A percentile compares a stretch with the other conserved stretches of the same genome.
These are phyloP conservation scores for Trypethelium eluteriae DNA, from an alignment of 495 filamentous ascomycete genomes.

Conservation along the genomic window DNA sequence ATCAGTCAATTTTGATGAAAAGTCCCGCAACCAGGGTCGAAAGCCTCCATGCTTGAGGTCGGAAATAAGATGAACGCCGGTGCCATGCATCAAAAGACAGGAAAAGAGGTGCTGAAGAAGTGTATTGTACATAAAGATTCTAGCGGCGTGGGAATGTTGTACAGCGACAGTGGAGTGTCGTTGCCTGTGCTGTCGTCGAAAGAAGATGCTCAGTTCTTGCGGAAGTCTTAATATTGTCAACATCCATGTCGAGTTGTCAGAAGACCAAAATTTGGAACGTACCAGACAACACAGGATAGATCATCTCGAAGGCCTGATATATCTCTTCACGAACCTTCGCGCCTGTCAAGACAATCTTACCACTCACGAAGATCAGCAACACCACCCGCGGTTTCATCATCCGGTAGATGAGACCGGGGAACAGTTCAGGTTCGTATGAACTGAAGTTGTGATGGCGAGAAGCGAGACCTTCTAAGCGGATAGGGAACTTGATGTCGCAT, in stretches of 20 bases:
- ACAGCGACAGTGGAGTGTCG: slow-evolving; percentile 19
- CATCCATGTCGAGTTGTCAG: background rate
- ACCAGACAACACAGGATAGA: slow-evolving; percentile 97
- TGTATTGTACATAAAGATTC: background rate
- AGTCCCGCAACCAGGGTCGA: background rate
- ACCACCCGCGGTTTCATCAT: slow-evolving; percentile 99
- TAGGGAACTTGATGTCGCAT: slow-evolving; percentile 99
- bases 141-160: background rate
- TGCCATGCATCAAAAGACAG: slow-evolving; percentile 25
- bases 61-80: slow-evolving; percentile 17
- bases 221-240: slow-evolving; percentile 31
- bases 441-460: slow-evolving; percentile 98
- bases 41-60: slow-evolving; percentile 23
- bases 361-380: slow-evolving; percentile 95
- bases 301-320: slow-evolving; percentile 97
- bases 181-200: slow-evolving; percentile 4
- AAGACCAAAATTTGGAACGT: slow-evolving; percentile 26
- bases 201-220: slow-evolving; percentile 31
- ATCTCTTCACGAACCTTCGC: slow-evolving; percentile 99
- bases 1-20: slow-evolving; percentile 13
- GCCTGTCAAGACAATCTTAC: slow-evolving; percentile 96
- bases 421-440: slow-evolving; percentile 96
- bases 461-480: slow-evolving; percentile 90
- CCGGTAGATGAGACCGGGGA: slow-evolving; percentile 98
- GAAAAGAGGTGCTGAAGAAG: slow-evolving; percentile 4